Percentiles rank a stretch among this genome's conserved stretches.
Conservation (phyloP, 768 basidiomycete species). For the Steccherinum ochraceum region DNA sequence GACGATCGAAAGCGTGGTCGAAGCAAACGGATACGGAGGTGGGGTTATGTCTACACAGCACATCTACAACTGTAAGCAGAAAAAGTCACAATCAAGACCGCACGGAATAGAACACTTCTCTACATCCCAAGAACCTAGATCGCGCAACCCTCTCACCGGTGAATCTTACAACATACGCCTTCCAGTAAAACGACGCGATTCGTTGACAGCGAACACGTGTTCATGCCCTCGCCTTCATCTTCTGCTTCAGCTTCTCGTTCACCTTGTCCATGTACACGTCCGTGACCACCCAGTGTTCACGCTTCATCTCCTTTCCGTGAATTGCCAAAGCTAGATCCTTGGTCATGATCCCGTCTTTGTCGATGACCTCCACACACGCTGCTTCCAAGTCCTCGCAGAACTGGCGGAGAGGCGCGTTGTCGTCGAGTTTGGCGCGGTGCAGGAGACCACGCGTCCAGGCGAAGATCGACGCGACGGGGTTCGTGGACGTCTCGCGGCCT, state of each 20-base stretch:
- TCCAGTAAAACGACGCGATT: too few relatives aligned
- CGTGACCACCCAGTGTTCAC: conserved; percentile 96
- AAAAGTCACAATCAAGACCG: too few relatives aligned
- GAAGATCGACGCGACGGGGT: conserved; percentile 97
- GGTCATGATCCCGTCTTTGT: conserved; percentile 88
- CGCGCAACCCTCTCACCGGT: too few relatives aligned
- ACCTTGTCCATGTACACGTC: conserved; percentile 92
- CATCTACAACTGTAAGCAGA: too few relatives aligned
- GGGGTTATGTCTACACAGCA: too few relatives aligned
- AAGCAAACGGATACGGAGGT: too few relatives aligned
- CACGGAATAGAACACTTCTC: too few relatives aligned
- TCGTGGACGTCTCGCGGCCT: conserved; percentile 96
- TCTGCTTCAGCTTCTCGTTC: conserved; percentile 44
- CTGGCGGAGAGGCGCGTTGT: conserved; percentile 60
- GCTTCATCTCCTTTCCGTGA: conserved; percentile 84
- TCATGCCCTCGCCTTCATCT: conserved; percentile 1
- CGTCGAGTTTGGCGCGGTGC: conserved; percentile 89
- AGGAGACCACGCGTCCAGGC: conserved; percentile 96
- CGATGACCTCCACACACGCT: conserved; percentile 88
- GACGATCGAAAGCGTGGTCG: too few relatives aligned
- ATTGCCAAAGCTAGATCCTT: conserved; percentile 96
- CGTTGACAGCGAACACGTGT: too few relatives aligned
- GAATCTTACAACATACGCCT: too few relatives aligned
- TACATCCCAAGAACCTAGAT: too few relatives aligned
- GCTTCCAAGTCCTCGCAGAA: conserved; percentile 82